Evolutionary conservation across 2,329 filamentous ascomycete genomes (phyloP).

Genomic region (Alternaria gansuensis): DNA sequence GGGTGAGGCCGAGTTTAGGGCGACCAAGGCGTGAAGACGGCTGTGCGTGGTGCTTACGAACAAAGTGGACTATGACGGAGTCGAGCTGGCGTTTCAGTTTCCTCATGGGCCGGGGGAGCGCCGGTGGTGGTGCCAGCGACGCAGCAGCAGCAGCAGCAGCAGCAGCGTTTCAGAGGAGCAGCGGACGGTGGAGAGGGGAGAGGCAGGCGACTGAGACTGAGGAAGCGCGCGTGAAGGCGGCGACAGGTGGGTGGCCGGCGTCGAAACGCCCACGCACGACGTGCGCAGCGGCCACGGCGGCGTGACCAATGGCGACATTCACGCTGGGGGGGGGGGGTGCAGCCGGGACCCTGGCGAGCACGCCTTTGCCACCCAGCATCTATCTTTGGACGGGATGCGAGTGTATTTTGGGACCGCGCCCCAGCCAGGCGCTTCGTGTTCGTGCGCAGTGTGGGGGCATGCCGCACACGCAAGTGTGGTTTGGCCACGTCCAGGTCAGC

Average conservation of each 20-base stretch:
- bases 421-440: slow-evolving; percentile 23
- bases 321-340: not conserved
- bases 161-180: slow-evolving; percentile 13
- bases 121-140: not conserved
- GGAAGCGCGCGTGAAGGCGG: slow-evolving; percentile 19
- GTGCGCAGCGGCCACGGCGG: slow-evolving; percentile 6
- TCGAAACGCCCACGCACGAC: slow-evolving; percentile 1
- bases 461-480: not conserved
- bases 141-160: slow-evolving; percentile 6
- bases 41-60: slow-evolving; percentile 53
- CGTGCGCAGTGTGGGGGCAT: slow-evolving; percentile 10
- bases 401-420: slow-evolving; percentile 21
- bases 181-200: slow-evolving; percentile 4
- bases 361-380: slow-evolving; percentile 18
- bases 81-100: slow-evolving; percentile 41
- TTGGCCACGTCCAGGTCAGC: too few species aligned
- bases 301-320: not conserved
- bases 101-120: slow-evolving; percentile 19
- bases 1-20: slow-evolving; percentile 12
- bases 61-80: slow-evolving; percentile 83
- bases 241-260: slow-evolving; percentile 7
- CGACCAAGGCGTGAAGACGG: slow-evolving; percentile 27
- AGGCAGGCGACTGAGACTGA: not conserved
- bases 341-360: not conserved
- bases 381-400: slow-evolving; percentile 21